Conservation (phyloP, 768 basidiomycete genomes). For the Heimioporus sp. region DNA sequence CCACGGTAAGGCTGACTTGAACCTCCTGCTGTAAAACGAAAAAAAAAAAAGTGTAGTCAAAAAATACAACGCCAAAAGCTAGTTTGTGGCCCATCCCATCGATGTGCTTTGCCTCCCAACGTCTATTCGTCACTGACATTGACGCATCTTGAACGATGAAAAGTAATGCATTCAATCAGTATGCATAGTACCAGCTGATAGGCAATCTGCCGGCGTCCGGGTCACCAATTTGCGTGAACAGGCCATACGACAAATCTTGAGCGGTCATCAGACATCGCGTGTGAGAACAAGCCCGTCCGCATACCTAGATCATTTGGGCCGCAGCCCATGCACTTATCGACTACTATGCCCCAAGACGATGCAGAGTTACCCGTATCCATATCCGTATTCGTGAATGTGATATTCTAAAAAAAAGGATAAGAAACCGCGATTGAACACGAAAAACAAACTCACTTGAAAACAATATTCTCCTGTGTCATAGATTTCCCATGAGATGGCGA, state of each 20-base stretch:
- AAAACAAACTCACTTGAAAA: conserved; percentile 46
- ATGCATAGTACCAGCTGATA: conserved; percentile 63
- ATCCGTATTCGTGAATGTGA: conserved; percentile 54
- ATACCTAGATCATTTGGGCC: conserved; percentile 53
- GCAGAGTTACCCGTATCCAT: too few relatives aligned
- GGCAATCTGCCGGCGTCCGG: conserved; percentile 49
- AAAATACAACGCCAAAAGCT: conserved; percentile 22
- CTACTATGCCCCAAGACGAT: conserved; percentile 43
- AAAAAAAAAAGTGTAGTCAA: conserved; percentile 7
- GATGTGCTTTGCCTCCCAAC: conserved; percentile 4
- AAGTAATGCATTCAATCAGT: neutral
- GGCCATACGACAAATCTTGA: conserved; percentile 63
- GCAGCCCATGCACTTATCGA: conserved; percentile 63
- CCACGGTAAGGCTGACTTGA: conserved; percentile 23
- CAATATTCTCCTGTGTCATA: conserved; percentile 59
- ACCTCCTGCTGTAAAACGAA: conserved; percentile 13
- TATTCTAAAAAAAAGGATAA: conserved; percentile 39
- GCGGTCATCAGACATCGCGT: conserved; percentile 3
- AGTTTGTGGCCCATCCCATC: conserved; percentile 20
- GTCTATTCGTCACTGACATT: conserved; percentile 5
- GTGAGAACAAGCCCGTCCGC: conserved; percentile 13
- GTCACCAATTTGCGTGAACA: conserved; percentile 52
- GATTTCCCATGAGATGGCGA: conserved; percentile 57
- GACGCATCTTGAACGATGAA: conserved; percentile 7
- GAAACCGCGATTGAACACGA: neutral